A percentile compares a stretch with the other conserved stretches of the same genome.
Conservation (phyloP, 192 early-diverging fungal species). For the Coemansia furcata region DNA sequence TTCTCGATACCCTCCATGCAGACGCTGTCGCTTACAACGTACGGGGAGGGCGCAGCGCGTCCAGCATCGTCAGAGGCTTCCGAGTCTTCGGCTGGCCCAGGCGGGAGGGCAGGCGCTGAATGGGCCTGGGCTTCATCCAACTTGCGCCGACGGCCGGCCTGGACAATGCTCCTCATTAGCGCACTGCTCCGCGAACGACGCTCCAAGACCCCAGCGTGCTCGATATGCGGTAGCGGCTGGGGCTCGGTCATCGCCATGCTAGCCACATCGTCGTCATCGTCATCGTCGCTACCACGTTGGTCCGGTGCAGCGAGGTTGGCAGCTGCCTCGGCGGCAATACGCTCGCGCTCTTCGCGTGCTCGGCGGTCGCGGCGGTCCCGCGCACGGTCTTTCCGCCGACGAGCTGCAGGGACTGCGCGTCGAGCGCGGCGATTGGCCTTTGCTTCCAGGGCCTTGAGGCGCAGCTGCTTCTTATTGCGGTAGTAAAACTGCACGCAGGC, state of each 20-base stretch:
- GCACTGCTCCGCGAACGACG: slow-evolving; percentile 35
- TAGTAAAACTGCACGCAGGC: slow-evolving; percentile 79
- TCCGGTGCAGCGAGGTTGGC: slow-evolving; percentile 6
- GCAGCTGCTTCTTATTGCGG: slow-evolving; percentile 71
- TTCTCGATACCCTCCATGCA: not conserved
- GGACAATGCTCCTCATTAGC: slow-evolving; percentile 45
- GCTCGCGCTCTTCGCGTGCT: slow-evolving; percentile 34
- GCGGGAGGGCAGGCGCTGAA: not conserved
- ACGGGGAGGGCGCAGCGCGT: not conserved
- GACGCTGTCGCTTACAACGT: not conserved
- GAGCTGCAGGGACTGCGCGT: slow-evolving; percentile 30
- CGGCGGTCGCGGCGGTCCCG: slow-evolving; percentile 33
- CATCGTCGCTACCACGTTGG: slow-evolving; percentile 7
- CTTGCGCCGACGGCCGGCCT: slow-evolving; percentile 43
- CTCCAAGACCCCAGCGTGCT: slow-evolving; percentile 11
- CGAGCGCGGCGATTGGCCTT: slow-evolving; percentile 36
- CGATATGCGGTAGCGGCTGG: not conserved
- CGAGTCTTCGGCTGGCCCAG: not conserved
- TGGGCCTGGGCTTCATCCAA: not conserved
- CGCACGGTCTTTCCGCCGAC: slow-evolving; percentile 52
- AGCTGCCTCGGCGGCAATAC: slow-evolving; percentile 31
- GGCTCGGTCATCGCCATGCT: not conserved
- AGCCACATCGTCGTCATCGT: slow-evolving; percentile 3
- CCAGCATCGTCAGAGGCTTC: not conserved
- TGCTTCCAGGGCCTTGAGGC: slow-evolving; percentile 64